Base-by-base conservation (phyloP, 371 early-diverging fungal species). In the Mycotypha africana region DNA sequence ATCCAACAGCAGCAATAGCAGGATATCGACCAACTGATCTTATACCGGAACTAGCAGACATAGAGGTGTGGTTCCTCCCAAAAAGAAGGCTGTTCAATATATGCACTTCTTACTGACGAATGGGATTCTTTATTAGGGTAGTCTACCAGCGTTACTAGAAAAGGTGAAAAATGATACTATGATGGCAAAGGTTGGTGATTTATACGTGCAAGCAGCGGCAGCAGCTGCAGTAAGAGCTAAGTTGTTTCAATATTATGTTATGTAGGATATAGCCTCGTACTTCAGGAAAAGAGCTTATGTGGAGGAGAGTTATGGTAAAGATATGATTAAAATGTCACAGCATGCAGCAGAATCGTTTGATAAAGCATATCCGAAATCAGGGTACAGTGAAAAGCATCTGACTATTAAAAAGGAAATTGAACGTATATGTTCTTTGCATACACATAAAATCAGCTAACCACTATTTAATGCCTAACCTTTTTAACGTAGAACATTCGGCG, bases 221-320 rank as follows among this genome's bases (percentile, higher is more conserved):
- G 11, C n/a, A n/a, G n/a, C n/a, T n/a, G n/a, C n/a, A n/a, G n/a
- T n/a, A n/a, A n/a, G n/a, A n/a, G n/a, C n/a, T n/a, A n/a, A n/a
- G n/a, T n/a, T n/a, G n/a, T n/a, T n/a, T n/a, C 17, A 10, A 23
- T 24, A 9, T 10, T 19, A 22, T 6, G 5, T 31, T 10, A n/a
- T n/a, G n/a, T 50, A 76, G 81, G 81, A 81, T 49, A 61, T 67
- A 12, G 54, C 68, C n/a, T 42, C 52, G 2, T 81, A 79, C 45
- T 47, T 81, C 24, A 76, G 70, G 42, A 81, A 81, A 37, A 67
- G 81, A 23, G 78, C 81, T 2, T 62, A 64, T n/a, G 62, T 81
- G 33, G 81, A 81, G 51, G 81, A 81, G 47, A 78, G 78, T 38
- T 81, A 81, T 49, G 81, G 76, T 0, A 53, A 62, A 45, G 66